Conservation (phyloP, 2,329 filamentous ascomycete genomes). For the Monosporascus sp. region DNA sequence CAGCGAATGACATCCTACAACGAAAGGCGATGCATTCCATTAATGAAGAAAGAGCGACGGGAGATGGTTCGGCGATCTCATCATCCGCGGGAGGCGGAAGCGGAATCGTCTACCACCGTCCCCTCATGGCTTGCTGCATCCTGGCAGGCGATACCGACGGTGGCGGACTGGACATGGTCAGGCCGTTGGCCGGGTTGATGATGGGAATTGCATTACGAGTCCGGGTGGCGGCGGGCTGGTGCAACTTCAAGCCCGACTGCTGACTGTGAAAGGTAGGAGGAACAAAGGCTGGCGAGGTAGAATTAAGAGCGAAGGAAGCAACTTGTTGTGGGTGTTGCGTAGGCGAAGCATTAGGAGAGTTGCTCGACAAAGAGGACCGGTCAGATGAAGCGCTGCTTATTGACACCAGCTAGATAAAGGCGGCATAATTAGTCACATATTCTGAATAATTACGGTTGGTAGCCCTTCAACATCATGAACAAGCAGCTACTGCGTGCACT, state of each 20-base stretch:
- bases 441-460: too few relatives aligned
- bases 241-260: constrained; percentile 68
- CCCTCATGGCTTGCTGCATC: constrained; percentile 50
- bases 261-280: constrained; percentile 63
- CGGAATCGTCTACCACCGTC: constrained; percentile 48
- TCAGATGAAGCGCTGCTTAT: constrained; percentile 88
- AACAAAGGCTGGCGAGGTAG: constrained; percentile 60
- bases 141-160: constrained; percentile 61
- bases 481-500: constrained; percentile 4
- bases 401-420: constrained; percentile 66
- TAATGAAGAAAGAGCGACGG: constrained; percentile 27
- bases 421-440: too few relatives aligned
- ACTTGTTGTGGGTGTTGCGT: constrained; percentile 81
- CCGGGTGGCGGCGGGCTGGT: constrained; percentile 85
- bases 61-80: constrained; percentile 26
- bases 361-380: constrained; percentile 89
- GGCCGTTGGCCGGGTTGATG: constrained; percentile 89
- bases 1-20: constrained; percentile 32
- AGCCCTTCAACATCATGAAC: too few relatives aligned
- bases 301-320: constrained; percentile 70
- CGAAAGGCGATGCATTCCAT: constrained; percentile 15
- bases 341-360: constrained; percentile 86
- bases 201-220: constrained; percentile 95
- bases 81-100: constrained; percentile 27
- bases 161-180: constrained; percentile 82